Conservation (phyloP, 2,329 filamentous ascomycete genomes). For the Dryadomyces quercus-mongolicae region DNA sequence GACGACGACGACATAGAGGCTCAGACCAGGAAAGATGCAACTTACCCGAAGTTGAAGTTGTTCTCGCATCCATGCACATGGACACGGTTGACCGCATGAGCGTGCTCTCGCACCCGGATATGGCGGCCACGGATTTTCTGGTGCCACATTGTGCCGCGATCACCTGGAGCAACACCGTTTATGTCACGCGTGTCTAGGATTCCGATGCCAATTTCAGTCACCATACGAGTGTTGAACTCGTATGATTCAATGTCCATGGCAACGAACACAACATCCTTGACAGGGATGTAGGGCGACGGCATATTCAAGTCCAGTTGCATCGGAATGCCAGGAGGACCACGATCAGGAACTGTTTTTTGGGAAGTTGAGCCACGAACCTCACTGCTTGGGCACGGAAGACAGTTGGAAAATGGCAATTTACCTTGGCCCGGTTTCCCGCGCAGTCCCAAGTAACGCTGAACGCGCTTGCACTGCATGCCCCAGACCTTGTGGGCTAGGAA, state of each 20-base stretch:
- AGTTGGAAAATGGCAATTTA: not conserved
- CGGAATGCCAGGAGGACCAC: not conserved
- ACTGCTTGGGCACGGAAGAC: too few relatives aligned
- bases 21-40: not conserved
- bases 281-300: constrained; percentile 31
- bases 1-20: not conserved
- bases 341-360: not conserved
- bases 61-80: constrained; percentile 66
- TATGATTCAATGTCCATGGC: constrained; percentile 75
- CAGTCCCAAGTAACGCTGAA: constrained; percentile 61
- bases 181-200: constrained; percentile 60
- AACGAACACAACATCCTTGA: constrained; percentile 55
- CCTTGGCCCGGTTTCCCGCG: constrained; percentile 21
- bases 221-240: constrained; percentile 49
- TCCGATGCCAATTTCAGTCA: constrained; percentile 82
- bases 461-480: constrained; percentile 45
- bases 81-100: constrained; percentile 50
- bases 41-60: constrained; percentile 56
- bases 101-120: constrained; percentile 61
- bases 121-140: constrained; percentile 57
- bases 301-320: constrained; percentile 28
- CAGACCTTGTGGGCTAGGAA: constrained; percentile 36
- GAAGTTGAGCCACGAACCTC: too few relatives aligned
- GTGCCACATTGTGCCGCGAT: constrained; percentile 54
- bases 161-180: constrained; percentile 42